These are phyloP conservation scores for Pterocarpus santalinus DNA, from an alignment of 306 rosid species.

Conservation along the genomic window DNA sequence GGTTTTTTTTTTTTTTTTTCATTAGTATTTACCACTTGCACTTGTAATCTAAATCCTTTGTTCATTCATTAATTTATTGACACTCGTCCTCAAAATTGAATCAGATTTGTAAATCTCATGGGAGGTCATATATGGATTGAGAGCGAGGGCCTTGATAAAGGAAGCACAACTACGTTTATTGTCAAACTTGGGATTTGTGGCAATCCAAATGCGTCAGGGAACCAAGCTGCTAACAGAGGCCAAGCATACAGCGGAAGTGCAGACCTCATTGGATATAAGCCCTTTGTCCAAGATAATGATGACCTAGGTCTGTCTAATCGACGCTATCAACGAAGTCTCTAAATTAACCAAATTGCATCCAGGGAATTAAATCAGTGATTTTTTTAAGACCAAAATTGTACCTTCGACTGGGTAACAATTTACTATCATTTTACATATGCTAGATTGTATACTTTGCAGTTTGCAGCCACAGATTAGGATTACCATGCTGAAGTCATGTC, in stretches of 20 bases:
- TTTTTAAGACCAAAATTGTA: neutral
- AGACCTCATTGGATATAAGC: conserved; percentile 66
- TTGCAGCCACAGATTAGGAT: conserved; percentile 46
- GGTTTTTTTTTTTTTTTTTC: too few relatives aligned
- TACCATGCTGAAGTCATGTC: neutral
- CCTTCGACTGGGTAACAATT: neutral
- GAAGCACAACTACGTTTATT: conserved; percentile 70
- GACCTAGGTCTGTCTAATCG: conserved; percentile 55
- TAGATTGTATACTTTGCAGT: conserved; percentile 43
- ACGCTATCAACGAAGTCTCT: conserved; percentile 75
- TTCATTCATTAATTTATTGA: conserved; percentile 23
- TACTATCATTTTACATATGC: conserved; percentile 40
- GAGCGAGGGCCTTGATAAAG: conserved; percentile 85
- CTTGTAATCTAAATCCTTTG: too few relatives aligned
- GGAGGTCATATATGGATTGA: conserved; percentile 95
- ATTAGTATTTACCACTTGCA: too few relatives aligned
- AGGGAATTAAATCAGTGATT: too few relatives aligned
- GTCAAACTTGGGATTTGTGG: conserved; percentile 77
- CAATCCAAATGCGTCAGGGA: conserved; percentile 53
- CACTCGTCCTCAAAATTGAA: conserved; percentile 41
- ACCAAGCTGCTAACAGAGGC: conserved; percentile 51
- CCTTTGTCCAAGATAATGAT: conserved; percentile 52
- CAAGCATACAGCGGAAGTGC: conserved; percentile 72
- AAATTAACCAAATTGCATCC: neutral
- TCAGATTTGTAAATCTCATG: conserved; percentile 94